Evolutionary conservation across 176 grass and related monocot genomes (phyloP).

Genomic region (Guadua angustifolia): DNA sequence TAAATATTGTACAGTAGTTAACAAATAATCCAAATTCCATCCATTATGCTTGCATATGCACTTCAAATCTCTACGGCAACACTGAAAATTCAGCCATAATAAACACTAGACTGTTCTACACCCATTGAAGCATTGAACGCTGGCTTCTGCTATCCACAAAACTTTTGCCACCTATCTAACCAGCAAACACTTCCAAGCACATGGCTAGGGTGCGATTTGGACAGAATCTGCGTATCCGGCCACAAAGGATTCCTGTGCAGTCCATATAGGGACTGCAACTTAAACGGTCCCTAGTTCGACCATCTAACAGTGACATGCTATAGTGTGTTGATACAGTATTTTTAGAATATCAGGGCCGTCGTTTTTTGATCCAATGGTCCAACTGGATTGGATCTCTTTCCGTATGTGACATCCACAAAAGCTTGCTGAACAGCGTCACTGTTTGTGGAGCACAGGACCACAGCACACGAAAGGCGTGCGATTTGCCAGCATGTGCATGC

Average conservation of each 20-base stretch:
- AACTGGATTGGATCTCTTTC: no score
- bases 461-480: slow-evolving; percentile 31
- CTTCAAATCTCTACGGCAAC: background rate
- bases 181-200: slow-evolving; percentile 23
- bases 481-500: slow-evolving; percentile 33
- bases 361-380: no score
- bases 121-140: background rate
- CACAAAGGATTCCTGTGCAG: background rate
- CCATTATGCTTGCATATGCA: background rate
- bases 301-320: no score
- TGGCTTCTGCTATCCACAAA: background rate
- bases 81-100: slow-evolving; percentile 20
- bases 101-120: background rate
- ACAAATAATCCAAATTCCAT: background rate
- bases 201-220: slow-evolving; percentile 19
- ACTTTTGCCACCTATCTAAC: slow-evolving; percentile 13
- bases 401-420: slow-evolving; percentile 24
- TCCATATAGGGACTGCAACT: no score
- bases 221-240: slow-evolving; percentile 15
- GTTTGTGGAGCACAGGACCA: background rate
- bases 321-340: no score
- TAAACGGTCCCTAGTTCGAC: no score
- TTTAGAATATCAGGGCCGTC: no score
- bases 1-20: background rate
- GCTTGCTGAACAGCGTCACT: slow-evolving; percentile 37